These are phyloP conservation scores for Ploettnerulaceae sp. DNA, from an alignment of 2,329 filamentous ascomycete genomes.

Conservation along the genomic window DNA sequence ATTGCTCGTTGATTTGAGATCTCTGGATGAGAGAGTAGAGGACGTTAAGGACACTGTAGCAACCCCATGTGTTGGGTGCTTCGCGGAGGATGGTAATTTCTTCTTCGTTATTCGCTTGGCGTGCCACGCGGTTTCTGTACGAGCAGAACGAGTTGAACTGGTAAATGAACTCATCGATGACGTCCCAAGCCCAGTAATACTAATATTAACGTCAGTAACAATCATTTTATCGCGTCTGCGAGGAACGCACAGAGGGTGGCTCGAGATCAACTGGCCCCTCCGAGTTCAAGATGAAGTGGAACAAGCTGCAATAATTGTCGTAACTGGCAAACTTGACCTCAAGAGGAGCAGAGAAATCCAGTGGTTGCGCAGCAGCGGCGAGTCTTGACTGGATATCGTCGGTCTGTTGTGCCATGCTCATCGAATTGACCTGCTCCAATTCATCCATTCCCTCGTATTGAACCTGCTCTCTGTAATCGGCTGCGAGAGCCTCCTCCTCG, in stretches of 20 bases:
- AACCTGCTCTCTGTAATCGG: slow-evolving; percentile 94
- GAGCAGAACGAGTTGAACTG: slow-evolving; percentile 99
- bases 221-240: neutral
- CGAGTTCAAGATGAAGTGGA: slow-evolving; percentile 98
- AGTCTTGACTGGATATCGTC: slow-evolving; percentile 94
- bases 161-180: slow-evolving; percentile 99
- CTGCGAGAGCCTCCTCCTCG: slow-evolving; percentile 92
- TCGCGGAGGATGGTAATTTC: slow-evolving; percentile 88
- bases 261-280: slow-evolving; percentile 98
- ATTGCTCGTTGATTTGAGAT: slow-evolving; percentile 96
- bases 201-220: slow-evolving; percentile 38
- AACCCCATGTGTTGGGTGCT: slow-evolving; percentile 98
- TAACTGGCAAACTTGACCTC: slow-evolving; percentile 99
- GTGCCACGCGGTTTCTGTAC: slow-evolving; percentile 87
- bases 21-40: slow-evolving; percentile 98
- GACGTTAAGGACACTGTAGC: slow-evolving; percentile 98
- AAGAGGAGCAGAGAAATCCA: slow-evolving; percentile 92
- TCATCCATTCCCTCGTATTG: slow-evolving; percentile 86
- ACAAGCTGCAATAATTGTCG: slow-evolving; percentile 98
- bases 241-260: slow-evolving; percentile 76
- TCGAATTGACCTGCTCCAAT: slow-evolving; percentile 66
- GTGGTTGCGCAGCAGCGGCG: slow-evolving; percentile 83
- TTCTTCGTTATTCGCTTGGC: slow-evolving; percentile 79
- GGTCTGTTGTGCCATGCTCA: slow-evolving; percentile 67
- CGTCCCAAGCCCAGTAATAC: slow-evolving; percentile 99